These are phyloP conservation scores for Blastobotrys serpentis DNA, from an alignment of 1,139 yeast species.

Conservation along the genomic window DNA sequence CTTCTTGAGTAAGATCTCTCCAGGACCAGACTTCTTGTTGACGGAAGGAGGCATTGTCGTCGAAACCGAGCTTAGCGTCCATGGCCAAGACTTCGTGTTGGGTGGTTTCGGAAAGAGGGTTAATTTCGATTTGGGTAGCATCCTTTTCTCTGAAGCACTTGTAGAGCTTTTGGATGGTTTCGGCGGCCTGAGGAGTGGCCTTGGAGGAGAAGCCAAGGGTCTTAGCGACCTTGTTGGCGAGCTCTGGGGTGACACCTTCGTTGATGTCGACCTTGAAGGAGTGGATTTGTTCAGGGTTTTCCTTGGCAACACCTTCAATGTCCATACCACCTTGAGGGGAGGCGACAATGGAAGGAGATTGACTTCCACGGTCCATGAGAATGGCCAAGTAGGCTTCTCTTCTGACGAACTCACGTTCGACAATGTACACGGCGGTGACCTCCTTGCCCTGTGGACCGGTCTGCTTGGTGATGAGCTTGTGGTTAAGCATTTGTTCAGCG, in stretches of 20 bases:
- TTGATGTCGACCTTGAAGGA: constrained; percentile 78
- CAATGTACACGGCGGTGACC: constrained; percentile 94
- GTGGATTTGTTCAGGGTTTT: constrained; percentile 88
- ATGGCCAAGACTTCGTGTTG: constrained; percentile 91
- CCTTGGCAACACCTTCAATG: constrained; percentile 96
- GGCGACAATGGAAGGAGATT: constrained; percentile 90
- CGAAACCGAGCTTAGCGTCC: constrained; percentile 99
- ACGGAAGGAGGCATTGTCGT: constrained; percentile 93
- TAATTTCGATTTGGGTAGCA: constrained; percentile 97
- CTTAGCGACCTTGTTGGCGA: constrained; percentile 75
- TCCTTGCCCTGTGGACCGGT: constrained; percentile 97
- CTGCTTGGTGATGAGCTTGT: constrained; percentile 95
- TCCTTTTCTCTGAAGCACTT: constrained; percentile 85
- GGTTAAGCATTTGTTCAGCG: constrained; percentile 86
- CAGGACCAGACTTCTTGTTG: constrained; percentile 92
- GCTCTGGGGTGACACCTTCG: constrained; percentile 73
- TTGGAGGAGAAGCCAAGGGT: constrained; percentile 76
- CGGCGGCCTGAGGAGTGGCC: constrained; percentile 85
- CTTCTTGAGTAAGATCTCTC: constrained; percentile 98
- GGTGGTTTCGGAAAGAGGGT: constrained; percentile 93
- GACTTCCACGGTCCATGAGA: constrained; percentile 88
- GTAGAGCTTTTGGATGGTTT: constrained; percentile 82
- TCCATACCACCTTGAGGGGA: constrained; percentile 99
- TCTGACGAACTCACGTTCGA: constrained; percentile 88
- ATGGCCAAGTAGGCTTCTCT: constrained; percentile 96